These are phyloP conservation scores for Penicillium samsonianum DNA, from an alignment of 495 filamentous ascomycete genomes.

Conservation along the genomic window DNA sequence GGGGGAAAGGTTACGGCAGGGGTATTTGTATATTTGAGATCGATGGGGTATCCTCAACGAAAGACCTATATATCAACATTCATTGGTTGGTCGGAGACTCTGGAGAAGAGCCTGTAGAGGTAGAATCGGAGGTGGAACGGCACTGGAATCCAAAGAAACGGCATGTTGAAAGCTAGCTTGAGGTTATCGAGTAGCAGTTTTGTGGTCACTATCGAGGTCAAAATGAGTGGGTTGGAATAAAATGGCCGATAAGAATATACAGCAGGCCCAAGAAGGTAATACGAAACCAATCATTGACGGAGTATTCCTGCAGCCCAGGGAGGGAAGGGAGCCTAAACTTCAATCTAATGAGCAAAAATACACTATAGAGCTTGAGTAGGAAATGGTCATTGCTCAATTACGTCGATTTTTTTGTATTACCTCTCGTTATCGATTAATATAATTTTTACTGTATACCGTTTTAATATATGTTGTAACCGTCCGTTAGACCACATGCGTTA, in stretches of 20 bases:
- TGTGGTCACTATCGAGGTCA: not conserved
- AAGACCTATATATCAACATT: slow-evolving; percentile 31
- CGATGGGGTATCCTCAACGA: slow-evolving; percentile 19
- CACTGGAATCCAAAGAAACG: not conserved
- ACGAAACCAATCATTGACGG: not conserved
- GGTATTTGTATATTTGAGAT: slow-evolving; percentile 24
- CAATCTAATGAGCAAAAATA: not conserved
- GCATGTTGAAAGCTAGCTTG: slow-evolving; percentile 12
- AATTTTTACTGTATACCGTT: not conserved
- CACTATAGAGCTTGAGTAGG: not conserved
- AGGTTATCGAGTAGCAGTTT: slow-evolving; percentile 8
- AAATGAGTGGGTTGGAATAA: not conserved
- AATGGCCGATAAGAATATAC: not conserved
- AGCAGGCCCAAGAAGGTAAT: not conserved
- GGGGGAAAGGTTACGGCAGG: slow-evolving; percentile 6
- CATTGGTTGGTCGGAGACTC: slow-evolving; percentile 31
- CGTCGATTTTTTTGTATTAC: not conserved
- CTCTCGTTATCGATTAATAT: not conserved
- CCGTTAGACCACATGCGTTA: not conserved
- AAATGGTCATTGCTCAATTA: not conserved
- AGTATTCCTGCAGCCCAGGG: not conserved
- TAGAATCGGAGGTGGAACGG: slow-evolving; percentile 10
- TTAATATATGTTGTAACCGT: not conserved
- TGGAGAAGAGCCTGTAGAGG: slow-evolving; percentile 22
- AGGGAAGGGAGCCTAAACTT: not conserved